Evolutionary conservation across 2,329 filamentous ascomycete species (phyloP).

Genomic region (Penicillium janthinellum): DNA sequence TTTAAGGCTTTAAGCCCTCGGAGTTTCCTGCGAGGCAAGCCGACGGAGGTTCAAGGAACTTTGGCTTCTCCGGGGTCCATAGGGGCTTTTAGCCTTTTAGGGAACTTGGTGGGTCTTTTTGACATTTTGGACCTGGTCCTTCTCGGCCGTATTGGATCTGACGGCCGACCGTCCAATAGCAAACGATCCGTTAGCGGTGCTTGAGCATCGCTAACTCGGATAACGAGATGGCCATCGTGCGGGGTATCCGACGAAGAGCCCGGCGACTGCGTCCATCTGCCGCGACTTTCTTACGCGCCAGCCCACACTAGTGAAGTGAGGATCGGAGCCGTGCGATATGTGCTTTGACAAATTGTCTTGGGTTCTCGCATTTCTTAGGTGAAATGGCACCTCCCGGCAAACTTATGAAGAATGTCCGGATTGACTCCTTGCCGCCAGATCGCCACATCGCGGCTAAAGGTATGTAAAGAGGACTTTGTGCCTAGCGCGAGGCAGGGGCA

Average conservation of each 20-base stretch:
- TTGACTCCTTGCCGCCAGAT: conserved; percentile 15
- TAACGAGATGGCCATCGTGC: neutral
- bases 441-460: conserved; percentile 17
- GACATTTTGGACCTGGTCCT: neutral
- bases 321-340: neutral
- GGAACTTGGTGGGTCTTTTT: neutral
- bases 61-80: neutral
- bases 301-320: neutral
- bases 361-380: neutral
- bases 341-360: neutral
- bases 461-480: neutral
- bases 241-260: conserved; percentile 1
- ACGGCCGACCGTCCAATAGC: neutral
- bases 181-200: neutral
- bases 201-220: no score
- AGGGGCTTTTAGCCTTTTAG: neutral
- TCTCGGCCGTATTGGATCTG: neutral
- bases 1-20: neutral
- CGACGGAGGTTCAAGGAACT: neutral
- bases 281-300: neutral
- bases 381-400: neutral
- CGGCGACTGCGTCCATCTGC: neutral
- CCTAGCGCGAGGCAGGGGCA: neutral
- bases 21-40: neutral
- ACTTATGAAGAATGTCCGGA: conserved; percentile 15